Base-by-base conservation (phyloP, 345 rosid genomes). In the Microthlaspi erraticum region DNA sequence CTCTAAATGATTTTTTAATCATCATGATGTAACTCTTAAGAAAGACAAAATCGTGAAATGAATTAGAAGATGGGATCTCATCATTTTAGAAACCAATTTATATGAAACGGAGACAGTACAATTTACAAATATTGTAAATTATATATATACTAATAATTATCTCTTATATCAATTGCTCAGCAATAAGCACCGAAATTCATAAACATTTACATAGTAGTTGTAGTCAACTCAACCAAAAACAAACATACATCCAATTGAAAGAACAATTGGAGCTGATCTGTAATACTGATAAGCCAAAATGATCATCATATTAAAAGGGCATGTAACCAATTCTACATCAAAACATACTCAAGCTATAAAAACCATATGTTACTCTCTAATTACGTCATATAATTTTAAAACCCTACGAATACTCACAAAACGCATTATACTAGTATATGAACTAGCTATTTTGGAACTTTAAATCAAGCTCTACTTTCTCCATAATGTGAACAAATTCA, bases 401-500 rank as follows among this genome's bases (percentile, higher is more conserved):
- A 29, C 26, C 26, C 23, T 64, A 37, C 67, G 69, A 64, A 45
- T 34, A 13, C 45, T 20, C 34, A 49, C 20, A 34, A 38, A 73
- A 43, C 10, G 39, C 55, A 57, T 46, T 23, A 4, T 33, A 14
- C 8, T 55, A 16, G 45, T 18, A 11, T 29, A 55, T 42, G 38
- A 64, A 56, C 18, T 56, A 16, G 49, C 17, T 10, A 41, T 20
- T 43, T 14, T 4, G 55, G 49, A 67, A 67, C 63, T 43, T 41
- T 54, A 67, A 60, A 31, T 49, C n/a, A 48, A 23, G 65, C 43
- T 33, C 45, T 57, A 41, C 39, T 51, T 5, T 42, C 73, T 74
- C 68, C 50, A 74, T 67, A 51, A 60, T 74, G 73, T 67, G 68
- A 74, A 67, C 73, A 74, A 74, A 67, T 67, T 74, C 57, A 67